Conservation (phyloP, 2,329 filamentous ascomycete species). For the Cercospora sojina region DNA sequence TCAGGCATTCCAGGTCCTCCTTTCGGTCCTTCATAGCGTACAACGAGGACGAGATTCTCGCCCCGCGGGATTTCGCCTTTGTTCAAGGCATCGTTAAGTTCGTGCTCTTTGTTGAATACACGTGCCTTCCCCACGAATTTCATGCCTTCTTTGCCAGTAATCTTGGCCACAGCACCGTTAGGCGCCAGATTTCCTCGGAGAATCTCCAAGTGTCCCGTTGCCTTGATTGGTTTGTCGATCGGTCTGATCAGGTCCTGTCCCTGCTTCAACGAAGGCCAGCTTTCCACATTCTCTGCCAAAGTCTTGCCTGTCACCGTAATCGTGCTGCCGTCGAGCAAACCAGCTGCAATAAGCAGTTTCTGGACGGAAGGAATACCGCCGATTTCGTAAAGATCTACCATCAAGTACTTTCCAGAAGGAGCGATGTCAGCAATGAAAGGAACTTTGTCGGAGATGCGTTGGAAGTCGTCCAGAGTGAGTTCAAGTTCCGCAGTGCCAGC, state of each 20-base stretch:
- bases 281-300: conserved; percentile 74
- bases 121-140: conserved; percentile 75
- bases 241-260: conserved; percentile 79
- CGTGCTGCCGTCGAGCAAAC: conserved; percentile 73
- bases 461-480: conserved; percentile 77
- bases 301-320: conserved; percentile 83
- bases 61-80: conserved; percentile 67
- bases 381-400: conserved; percentile 83
- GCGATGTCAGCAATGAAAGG: conserved; percentile 84
- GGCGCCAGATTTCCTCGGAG: conserved; percentile 85
- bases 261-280: conserved; percentile 73
- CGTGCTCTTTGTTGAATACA: conserved; percentile 83
- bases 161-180: conserved; percentile 88
- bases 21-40: conserved; percentile 90
- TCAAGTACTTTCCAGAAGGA: conserved; percentile 78
- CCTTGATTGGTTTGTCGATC: conserved; percentile 79
- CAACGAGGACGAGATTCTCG: conserved; percentile 84
- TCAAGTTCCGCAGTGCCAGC: conserved; percentile 77
- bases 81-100: conserved; percentile 73
- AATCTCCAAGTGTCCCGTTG: conserved; percentile 83
- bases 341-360: conserved; percentile 76
- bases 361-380: conserved; percentile 83
- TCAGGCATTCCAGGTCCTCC: conserved; percentile 96
- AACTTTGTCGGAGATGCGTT: conserved; percentile 76
- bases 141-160: conserved; percentile 91